Conservation (phyloP, 129 eudicot genomes). For the Sambucus nigra region DNA sequence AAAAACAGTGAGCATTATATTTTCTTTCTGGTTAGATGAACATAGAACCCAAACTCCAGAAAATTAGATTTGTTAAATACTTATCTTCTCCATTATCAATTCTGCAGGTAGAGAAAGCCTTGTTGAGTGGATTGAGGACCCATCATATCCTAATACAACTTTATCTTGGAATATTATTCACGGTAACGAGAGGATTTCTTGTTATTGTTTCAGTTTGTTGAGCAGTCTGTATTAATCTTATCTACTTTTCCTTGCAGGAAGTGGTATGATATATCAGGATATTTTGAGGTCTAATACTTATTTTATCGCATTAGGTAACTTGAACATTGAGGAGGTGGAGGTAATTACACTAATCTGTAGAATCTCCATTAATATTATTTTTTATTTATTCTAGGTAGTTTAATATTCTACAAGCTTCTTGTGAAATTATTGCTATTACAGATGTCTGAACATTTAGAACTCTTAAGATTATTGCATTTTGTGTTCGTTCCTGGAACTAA, state of each 20-base stretch:
- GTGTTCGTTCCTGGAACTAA: too few species aligned
- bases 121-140: conserved; percentile 19
- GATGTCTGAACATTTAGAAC: too few species aligned
- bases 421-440: too few species aligned
- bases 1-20: too few species aligned
- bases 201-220: not conserved
- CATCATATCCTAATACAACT: conserved; percentile 26
- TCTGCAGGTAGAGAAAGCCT: conserved; percentile 21
- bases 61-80: not conserved
- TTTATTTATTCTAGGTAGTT: too few species aligned
- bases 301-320: conserved; percentile 19
- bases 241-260: conserved; percentile 9
- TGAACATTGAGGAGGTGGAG: conserved; percentile 9
- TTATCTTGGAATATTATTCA: conserved; percentile 23
- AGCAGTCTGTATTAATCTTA: not conserved
- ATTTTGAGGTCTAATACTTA: conserved; percentile 10
- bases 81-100: not conserved
- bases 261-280: conserved; percentile 13
- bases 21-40: too few species aligned
- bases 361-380: too few species aligned
- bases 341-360: too few species aligned
- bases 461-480: too few species aligned
- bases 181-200: conserved; percentile 11
- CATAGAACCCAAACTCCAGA: too few species aligned
- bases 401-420: too few species aligned